phyloP scores from a whole-genome alignment of 768 basidiomycete species.

The Neoboletus subvelutipes region DNA sequence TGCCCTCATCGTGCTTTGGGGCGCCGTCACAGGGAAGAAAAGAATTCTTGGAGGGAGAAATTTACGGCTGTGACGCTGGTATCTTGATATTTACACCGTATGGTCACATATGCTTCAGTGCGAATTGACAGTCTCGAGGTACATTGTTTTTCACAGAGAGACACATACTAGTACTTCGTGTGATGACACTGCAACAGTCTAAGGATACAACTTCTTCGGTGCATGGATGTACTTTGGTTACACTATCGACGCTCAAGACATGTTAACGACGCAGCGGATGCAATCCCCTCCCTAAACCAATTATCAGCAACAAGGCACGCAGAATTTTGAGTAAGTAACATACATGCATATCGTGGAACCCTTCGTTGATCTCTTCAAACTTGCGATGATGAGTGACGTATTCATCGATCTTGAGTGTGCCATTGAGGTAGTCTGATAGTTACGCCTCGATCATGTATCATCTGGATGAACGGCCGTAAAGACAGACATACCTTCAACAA shows the following conservation, averaged over 20 bases:
- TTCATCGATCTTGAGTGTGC: conserved; percentile 88
- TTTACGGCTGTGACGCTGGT: conserved; percentile 6
- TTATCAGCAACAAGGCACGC: conserved; percentile 4
- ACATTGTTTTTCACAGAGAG: background rate
- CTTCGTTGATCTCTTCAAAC: conserved; percentile 75
- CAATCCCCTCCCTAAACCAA: conserved; percentile 63
- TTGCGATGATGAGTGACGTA: conserved; percentile 88
- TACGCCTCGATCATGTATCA: background rate
- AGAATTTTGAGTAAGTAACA: conserved; percentile 34
- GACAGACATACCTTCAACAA: conserved; percentile 71
- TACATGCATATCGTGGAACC: conserved; percentile 97
- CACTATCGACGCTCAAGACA: conserved; percentile 47
- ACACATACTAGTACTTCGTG: background rate
- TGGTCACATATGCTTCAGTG: background rate
- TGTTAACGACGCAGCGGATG: conserved; percentile 94
- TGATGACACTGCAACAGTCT: background rate
- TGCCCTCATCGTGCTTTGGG: conserved; percentile 68
- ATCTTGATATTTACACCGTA: conserved; percentile 14
- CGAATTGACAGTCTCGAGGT: background rate
- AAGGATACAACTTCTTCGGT: conserved; percentile 7
- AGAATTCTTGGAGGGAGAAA: conserved; percentile 47
- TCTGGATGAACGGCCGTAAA: background rate
- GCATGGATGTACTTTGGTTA: background rate
- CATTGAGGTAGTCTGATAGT: conserved; percentile 70
- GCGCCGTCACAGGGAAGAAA: conserved; percentile 62